Percentiles rank a stretch among this genome's conserved stretches.
phyloP scores from a whole-genome alignment of 768 basidiomycete species.

The Exsudoporus frostii region DNA sequence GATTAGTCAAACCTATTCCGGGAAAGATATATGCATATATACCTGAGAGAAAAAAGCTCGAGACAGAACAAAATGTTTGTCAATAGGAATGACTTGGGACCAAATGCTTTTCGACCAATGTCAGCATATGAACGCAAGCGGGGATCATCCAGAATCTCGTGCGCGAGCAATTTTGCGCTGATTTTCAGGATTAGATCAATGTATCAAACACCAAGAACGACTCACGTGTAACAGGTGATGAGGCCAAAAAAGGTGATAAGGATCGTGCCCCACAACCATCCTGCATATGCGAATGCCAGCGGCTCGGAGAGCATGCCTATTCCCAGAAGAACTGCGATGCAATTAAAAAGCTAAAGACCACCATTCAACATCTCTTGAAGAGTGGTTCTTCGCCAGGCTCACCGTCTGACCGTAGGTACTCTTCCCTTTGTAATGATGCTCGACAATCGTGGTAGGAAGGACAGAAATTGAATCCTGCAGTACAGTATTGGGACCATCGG shows the following conservation, averaged over 20 bases:
- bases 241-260: slow-evolving; percentile 75
- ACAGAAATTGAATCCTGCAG: slow-evolving; percentile 3
- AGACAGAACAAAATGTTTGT: slow-evolving; percentile 79
- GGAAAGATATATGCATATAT: slow-evolving; percentile 13
- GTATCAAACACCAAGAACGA: slow-evolving; percentile 9
- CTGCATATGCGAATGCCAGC: slow-evolving; percentile 87
- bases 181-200: slow-evolving; percentile 3
- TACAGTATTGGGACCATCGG: background rate
- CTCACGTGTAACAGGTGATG: slow-evolving; percentile 87
- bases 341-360: slow-evolving; percentile 72
- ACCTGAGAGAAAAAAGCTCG: slow-evolving; percentile 84
- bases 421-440: slow-evolving; percentile 43
- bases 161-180: slow-evolving; percentile 86
- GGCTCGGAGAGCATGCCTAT: slow-evolving; percentile 90
- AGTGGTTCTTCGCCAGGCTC: slow-evolving; percentile 15
- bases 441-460: background rate
- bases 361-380: background rate
- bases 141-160: slow-evolving; percentile 67
- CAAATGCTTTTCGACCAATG: slow-evolving; percentile 87
- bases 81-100: slow-evolving; percentile 59
- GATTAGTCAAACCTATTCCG: background rate
- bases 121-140: slow-evolving; percentile 82
- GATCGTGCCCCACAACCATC: slow-evolving; percentile 77
- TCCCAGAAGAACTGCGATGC: slow-evolving; percentile 80
- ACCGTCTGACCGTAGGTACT: slow-evolving; percentile 77